Conservation (phyloP, 768 basidiomycete species). For the Mycena polygramma region DNA sequence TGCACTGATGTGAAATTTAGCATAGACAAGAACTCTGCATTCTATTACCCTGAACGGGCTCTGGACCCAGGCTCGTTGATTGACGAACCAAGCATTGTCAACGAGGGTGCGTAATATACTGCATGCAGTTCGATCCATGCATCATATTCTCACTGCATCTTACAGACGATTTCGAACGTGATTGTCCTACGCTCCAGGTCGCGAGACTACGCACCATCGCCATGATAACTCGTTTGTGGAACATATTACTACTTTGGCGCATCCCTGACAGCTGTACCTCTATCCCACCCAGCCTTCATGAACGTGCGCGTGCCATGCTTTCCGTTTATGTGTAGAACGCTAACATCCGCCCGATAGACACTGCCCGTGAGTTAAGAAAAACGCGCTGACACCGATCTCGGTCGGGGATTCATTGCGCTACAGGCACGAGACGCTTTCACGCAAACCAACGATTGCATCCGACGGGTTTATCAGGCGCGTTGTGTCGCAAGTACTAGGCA, state of each 20-base stretch:
- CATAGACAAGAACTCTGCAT: neutral
- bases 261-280: too few relatives aligned
- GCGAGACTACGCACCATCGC: conserved; percentile 13
- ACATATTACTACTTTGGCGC: neutral
- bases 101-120: neutral
- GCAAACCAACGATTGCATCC: conserved; percentile 11
- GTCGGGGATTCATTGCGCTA: neutral
- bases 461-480: conserved; percentile 8
- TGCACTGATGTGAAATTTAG: neutral
- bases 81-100: conserved; percentile 2
- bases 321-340: neutral
- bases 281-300: conserved; percentile 11
- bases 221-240: conserved; percentile 10
- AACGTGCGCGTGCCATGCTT: conserved; percentile 2
- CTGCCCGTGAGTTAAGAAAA: neutral
- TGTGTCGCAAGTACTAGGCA: too few relatives aligned
- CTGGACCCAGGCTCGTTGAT: neutral
- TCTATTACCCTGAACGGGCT: neutral
- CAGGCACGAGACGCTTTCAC: conserved; percentile 8
- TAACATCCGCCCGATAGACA: neutral
- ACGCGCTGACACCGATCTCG: neutral
- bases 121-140: neutral
- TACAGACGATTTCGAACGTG: neutral
- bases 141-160: neutral
- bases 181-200: conserved; percentile 3